Conservation (phyloP, 495 filamentous ascomycete species). For the Hypoxylon fragiforme region DNA sequence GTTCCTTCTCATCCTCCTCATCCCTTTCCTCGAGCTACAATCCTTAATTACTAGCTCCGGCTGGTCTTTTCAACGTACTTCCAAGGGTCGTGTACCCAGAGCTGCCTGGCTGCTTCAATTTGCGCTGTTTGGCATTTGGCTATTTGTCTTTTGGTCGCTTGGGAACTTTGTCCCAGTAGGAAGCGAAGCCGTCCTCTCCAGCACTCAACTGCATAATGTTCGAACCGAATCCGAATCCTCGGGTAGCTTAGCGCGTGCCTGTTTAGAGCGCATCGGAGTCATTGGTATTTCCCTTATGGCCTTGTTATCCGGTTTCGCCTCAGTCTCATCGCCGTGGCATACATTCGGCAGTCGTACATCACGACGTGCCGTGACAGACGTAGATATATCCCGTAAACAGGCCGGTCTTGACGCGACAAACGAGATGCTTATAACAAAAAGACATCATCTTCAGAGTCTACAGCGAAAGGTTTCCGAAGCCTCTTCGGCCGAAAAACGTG, state of each 20-base stretch:
- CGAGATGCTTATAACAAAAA: constrained; percentile 72
- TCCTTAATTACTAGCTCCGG: constrained; percentile 63
- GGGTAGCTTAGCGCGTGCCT: constrained; percentile 62
- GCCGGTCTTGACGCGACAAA: constrained; percentile 73
- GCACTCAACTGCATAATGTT: constrained; percentile 25
- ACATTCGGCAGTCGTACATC: constrained; percentile 64
- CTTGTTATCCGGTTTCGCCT: constrained; percentile 77
- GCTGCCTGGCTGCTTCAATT: constrained; percentile 62
- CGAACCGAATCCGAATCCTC: constrained; percentile 23
- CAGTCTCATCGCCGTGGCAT: constrained; percentile 79
- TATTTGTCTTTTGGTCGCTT: constrained; percentile 73
- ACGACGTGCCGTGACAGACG: constrained; percentile 62
- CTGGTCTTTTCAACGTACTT: constrained; percentile 58
- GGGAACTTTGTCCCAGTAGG: constrained; percentile 65
- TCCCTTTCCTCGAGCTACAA: constrained; percentile 72
- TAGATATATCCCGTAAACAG: constrained; percentile 70
- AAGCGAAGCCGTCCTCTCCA: constrained; percentile 39
- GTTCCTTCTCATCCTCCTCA: constrained; percentile 65
- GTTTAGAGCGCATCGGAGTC: constrained; percentile 75
- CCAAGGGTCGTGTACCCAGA: constrained; percentile 49
- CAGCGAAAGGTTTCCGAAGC: constrained; percentile 62
- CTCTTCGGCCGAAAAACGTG: constrained; percentile 43
- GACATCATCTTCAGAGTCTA: constrained; percentile 65
- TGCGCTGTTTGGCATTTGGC: constrained; percentile 62
- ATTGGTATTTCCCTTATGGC: constrained; percentile 85